Evolutionary conservation across 768 basidiomycete genomes (phyloP).

Genomic region (Cubamyces sp.): DNA sequence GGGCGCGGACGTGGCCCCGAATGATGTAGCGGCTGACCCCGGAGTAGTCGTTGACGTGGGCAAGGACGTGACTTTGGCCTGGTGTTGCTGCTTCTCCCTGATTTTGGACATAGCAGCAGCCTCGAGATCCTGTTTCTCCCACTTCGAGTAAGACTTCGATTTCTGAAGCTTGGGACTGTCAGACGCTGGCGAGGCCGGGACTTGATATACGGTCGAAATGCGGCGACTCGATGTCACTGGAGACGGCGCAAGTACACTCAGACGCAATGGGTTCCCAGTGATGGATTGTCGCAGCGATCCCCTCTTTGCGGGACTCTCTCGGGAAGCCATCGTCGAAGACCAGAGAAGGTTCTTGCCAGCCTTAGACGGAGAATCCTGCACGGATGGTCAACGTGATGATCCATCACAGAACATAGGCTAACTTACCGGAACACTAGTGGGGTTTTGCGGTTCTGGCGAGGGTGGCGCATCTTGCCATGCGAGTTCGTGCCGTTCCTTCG

Average conservation of each 20-base stretch:
- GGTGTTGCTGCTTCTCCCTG: constrained; percentile 47
- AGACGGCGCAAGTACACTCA: constrained; percentile 53
- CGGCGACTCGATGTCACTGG: constrained; percentile 38
- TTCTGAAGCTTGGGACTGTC: constrained; percentile 58
- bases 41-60: neutral
- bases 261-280: constrained; percentile 45
- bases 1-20: neutral
- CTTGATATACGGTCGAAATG: constrained; percentile 41
- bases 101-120: constrained; percentile 78
- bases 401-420: neutral
- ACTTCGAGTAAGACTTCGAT: constrained; percentile 66
- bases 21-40: neutral
- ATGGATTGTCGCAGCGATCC: constrained; percentile 53
- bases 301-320: constrained; percentile 36
- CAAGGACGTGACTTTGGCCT: constrained; percentile 8
- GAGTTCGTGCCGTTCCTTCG: constrained; percentile 61
- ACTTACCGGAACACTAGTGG: constrained; percentile 41
- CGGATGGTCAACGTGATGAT: neutral
- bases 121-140: constrained; percentile 87
- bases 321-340: constrained; percentile 53
- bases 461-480: constrained; percentile 67
- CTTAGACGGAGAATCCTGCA: constrained; percentile 41
- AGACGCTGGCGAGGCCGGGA: constrained; percentile 31
- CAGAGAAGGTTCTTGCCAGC: constrained; percentile 73
- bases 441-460: constrained; percentile 47